These are phyloP conservation scores for Spongospora subterranea DNA, from an alignment of 208 protist species.

Conservation along the genomic window DNA sequence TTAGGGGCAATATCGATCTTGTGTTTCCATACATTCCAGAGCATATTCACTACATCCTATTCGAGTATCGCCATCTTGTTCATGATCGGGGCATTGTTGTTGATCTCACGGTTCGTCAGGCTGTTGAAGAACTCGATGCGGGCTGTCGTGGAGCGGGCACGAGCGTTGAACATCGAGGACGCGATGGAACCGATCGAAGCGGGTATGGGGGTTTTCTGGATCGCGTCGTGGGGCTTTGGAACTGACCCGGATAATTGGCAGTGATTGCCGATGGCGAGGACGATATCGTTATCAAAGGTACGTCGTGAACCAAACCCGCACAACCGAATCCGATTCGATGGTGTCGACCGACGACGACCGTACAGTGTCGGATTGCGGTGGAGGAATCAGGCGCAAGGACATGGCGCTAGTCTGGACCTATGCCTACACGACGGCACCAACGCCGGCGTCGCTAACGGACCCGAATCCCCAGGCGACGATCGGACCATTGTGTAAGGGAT, in stretches of 20 bases:
- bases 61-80: neutral
- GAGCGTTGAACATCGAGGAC: neutral
- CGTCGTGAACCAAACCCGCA: too few species aligned
- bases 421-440: conserved; percentile 14
- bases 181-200: neutral
- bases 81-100: neutral
- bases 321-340: too few species aligned
- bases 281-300: conserved; percentile 50
- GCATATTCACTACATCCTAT: conserved; percentile 49
- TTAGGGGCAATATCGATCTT: neutral
- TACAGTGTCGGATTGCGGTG: conserved; percentile 15
- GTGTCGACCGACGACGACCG: neutral
- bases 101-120: neutral
- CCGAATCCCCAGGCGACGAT: neutral
- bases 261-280: conserved; percentile 42
- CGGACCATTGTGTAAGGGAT: neutral
- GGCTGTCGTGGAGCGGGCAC: neutral
- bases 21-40: conserved; percentile 23
- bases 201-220: neutral
- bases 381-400: conserved; percentile 15
- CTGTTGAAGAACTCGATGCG: conserved; percentile 53
- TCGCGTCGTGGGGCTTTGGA: neutral
- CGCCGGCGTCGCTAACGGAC: neutral
- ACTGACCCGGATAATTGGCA: neutral
- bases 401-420: conserved; percentile 13